These are phyloP conservation scores for Saccharomycopsis microspora DNA, from an alignment of 805 yeast species.

Conservation along the genomic window DNA sequence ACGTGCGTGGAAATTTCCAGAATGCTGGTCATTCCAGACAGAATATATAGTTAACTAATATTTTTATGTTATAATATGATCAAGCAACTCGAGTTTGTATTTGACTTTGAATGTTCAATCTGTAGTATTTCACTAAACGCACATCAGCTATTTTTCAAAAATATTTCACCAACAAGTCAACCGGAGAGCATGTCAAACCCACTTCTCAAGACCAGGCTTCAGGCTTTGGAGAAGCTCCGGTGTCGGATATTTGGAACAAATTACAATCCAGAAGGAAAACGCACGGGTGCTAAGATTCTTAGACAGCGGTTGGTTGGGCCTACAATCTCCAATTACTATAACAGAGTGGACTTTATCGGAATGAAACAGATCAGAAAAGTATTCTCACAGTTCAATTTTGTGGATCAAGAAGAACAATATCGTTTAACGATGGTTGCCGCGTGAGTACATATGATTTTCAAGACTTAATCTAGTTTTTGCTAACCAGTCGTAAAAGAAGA, in stretches of 20 bases:
- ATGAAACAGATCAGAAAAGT: constrained; percentile 46
- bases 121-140: too few species aligned
- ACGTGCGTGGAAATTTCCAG: too few species aligned
- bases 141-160: too few species aligned
- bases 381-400: constrained; percentile 38
- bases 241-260: constrained; percentile 59
- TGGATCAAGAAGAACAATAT: constrained; percentile 59
- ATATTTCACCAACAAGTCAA: background rate
- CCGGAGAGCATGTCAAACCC: background rate
- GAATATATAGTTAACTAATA: too few species aligned
- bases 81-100: too few species aligned
- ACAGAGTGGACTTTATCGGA: constrained; percentile 58
- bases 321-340: constrained; percentile 58
- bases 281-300: constrained; percentile 68
- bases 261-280: constrained; percentile 51
- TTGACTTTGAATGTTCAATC: too few species aligned
- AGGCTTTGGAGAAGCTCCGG: constrained; percentile 35
- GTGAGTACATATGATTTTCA: background rate
- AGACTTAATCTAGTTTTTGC: background rate
- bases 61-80: too few species aligned
- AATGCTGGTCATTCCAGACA: too few species aligned
- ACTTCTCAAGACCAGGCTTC: constrained; percentile 13
- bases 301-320: constrained; percentile 64
- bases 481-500: constrained; percentile 54
- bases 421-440: constrained; percentile 52